Evolutionary conservation across 768 basidiomycete genomes (phyloP), one percentile per base, ranked within the genome.

Genomic region (Amanita rubescens): DNA sequence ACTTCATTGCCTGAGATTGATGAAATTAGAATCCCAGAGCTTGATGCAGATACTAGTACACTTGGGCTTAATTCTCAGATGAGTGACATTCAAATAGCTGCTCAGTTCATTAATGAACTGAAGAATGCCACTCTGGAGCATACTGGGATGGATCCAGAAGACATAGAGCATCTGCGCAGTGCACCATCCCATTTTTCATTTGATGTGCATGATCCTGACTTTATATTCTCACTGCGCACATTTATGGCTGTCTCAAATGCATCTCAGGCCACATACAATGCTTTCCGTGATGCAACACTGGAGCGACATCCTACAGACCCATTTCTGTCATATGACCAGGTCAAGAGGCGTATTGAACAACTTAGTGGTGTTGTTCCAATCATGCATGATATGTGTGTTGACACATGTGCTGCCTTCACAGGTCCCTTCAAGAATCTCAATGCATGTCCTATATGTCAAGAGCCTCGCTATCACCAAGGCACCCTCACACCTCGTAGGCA

Each of bases 381-480:
- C 5, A 41, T 59, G 0, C 44, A 65, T 15, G 69, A 79, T 54
- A 79, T 78, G n/a, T n/a, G n/a, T n/a, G n/a, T n/a, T n/a, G n/a
- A n/a, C n/a, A n/a, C n/a, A n/a, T n/a, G n/a, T n/a, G n/a, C n/a
- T n/a, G n/a, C n/a, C n/a, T n/a, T n/a, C n/a, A n/a, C n/a, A n/a
- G n/a, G n/a, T n/a, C n/a, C 75, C 79, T 76, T 46, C n/a, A 53
- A 61, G 0, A 64, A 75, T 5, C 60, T 63, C 0, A 73, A n/a
- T 20, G 70, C 50, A 49, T 65, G 37, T 67, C 62, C 12, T 71
- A 60, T 67, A 67, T 0, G 68, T 60, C 15, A 39, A 39, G 0
- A 24, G 60, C 3, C 51, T 62, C 0, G 60, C 9, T 49, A 49
- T 24, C 6, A 49, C 12, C 9, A 11, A 20, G 11, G 5, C 9